Conservation (phyloP, 148 eudicot species). For the Fagopyrum tataricum region DNA sequence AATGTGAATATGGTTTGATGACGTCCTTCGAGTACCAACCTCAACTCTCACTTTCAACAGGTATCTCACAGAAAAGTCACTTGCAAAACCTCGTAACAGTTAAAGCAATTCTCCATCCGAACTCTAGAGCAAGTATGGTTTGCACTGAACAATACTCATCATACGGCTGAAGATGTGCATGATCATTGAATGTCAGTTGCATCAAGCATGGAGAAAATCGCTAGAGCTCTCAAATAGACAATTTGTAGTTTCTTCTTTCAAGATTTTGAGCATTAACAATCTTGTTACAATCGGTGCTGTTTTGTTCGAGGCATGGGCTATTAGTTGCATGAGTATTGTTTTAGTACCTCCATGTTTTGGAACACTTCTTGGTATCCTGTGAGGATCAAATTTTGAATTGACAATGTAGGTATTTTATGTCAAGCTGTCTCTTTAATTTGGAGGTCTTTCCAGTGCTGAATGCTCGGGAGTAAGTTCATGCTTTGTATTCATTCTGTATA, state of each 20-base stretch:
- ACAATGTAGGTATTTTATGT: no score
- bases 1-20: no score
- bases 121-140: neutral
- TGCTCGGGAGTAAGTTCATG: no score
- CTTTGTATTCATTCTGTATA: no score
- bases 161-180: no score
- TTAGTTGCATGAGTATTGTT: neutral
- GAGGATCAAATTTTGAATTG: neutral
- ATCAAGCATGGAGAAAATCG: neutral
- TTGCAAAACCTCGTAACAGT: constrained; percentile 33
- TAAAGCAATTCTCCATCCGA: neutral
- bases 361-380: neutral
- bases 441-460: no score
- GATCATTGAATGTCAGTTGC: neutral
- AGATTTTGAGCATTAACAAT: neutral
- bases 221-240: neutral
- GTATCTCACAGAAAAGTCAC: constrained; percentile 63
- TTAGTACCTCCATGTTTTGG: neutral
- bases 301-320: no score
- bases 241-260: neutral
- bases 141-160: neutral
- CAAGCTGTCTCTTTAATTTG: no score
- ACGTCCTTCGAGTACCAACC: neutral
- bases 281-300: no score
- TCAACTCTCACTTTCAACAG: constrained; percentile 25